Conservation (phyloP, 768 basidiomycete species). For the Tulasnella sp. region DNA sequence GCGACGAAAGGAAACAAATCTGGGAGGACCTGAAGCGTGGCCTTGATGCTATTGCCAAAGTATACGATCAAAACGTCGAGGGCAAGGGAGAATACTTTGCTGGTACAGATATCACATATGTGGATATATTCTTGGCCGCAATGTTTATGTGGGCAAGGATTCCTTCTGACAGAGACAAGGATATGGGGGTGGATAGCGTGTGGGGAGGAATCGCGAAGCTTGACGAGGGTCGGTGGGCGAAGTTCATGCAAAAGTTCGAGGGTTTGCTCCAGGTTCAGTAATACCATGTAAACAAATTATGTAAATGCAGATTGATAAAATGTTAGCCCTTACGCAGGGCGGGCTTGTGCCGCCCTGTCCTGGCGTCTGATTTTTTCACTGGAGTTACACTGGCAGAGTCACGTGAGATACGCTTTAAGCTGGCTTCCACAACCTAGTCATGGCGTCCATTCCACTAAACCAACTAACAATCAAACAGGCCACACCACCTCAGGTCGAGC, state of each 20-base stretch:
- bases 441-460: conserved; percentile 7
- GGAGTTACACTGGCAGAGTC: not conserved
- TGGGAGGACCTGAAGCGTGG: conserved; percentile 13
- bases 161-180: conserved; percentile 40
- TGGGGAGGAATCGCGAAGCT: conserved; percentile 62
- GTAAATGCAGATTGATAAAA: not conserved
- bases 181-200: conserved; percentile 37
- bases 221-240: conserved; percentile 61
- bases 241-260: conserved; percentile 41
- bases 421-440: not conserved
- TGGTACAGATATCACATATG: conserved; percentile 63
- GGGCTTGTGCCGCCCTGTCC: not conserved
- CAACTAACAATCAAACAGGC: conserved; percentile 9
- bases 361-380: not conserved
- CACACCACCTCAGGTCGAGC: not conserved
- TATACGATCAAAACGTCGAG: conserved; percentile 13
- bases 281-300: not conserved
- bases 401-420: not conserved
- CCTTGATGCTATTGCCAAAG: not conserved
- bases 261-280: conserved; percentile 5
- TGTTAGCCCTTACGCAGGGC: not conserved
- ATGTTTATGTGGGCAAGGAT: conserved; percentile 70
- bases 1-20: not conserved
- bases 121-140: conserved; percentile 66
- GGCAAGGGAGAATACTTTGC: conserved; percentile 29